Percentiles rank a stretch among this genome's conserved stretches.
These are phyloP conservation scores for Fusarium burgessii DNA, from an alignment of 2,329 filamentous ascomycete species.

Conservation along the genomic window DNA sequence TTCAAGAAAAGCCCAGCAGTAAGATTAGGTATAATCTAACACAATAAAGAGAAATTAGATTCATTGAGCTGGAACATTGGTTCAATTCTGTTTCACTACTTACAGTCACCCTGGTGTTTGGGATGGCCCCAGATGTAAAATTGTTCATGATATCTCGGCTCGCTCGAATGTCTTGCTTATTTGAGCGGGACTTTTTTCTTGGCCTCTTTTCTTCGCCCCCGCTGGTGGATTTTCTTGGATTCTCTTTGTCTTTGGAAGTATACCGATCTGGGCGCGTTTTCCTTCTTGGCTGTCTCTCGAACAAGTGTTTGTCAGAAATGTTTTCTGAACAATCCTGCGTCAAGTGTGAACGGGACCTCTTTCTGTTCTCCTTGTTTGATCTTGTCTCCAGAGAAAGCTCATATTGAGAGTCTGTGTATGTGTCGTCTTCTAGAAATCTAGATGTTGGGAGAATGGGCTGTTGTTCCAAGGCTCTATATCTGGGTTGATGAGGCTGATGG, in stretches of 20 bases:
- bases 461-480: neutral
- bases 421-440: neutral
- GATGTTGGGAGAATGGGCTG: neutral
- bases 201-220: slow-evolving; percentile 1
- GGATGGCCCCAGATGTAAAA: slow-evolving; percentile 67
- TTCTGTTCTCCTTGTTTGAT: slow-evolving; percentile 17
- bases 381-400: neutral
- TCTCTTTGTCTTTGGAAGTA: slow-evolving; percentile 53
- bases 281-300: slow-evolving; percentile 63
- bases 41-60: neutral
- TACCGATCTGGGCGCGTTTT: slow-evolving; percentile 70
- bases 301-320: slow-evolving; percentile 43
- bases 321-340: neutral
- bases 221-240: slow-evolving; percentile 4
- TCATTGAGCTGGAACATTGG: neutral
- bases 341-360: slow-evolving; percentile 1
- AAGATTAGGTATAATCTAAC: slow-evolving; percentile 52
- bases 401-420: neutral
- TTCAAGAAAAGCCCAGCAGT: slow-evolving; percentile 52
- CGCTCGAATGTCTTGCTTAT: slow-evolving; percentile 50
- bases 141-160: slow-evolving; percentile 64
- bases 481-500: neutral
- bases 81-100: neutral
- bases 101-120: slow-evolving; percentile 53
- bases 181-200: slow-evolving; percentile 15